phyloP scores from a whole-genome alignment of 2,329 filamentous ascomycete genomes.

The Pseudocercospora fijiensis region DNA sequence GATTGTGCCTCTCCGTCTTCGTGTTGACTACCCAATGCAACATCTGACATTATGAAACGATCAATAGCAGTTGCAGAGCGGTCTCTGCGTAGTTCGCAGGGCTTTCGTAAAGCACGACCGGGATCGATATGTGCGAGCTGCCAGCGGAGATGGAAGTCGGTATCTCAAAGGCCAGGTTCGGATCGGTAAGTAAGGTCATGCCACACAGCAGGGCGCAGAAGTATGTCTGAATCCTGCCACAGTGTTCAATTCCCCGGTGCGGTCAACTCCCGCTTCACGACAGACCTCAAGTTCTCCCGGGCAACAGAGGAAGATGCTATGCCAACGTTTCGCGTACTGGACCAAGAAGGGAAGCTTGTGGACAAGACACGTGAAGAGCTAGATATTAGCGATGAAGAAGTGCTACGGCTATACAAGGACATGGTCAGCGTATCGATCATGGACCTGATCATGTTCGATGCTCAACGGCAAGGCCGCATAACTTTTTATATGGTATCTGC shows the following conservation, averaged over 20 bases:
- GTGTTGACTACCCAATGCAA: background rate
- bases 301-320: constrained; percentile 73
- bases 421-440: constrained; percentile 75
- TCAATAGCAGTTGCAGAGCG: constrained; percentile 14
- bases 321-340: constrained; percentile 86
- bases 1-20: background rate
- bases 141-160: constrained; percentile 52
- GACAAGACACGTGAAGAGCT: constrained; percentile 67
- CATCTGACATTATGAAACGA: constrained; percentile 16
- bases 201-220: background rate
- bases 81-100: background rate
- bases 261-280: constrained; percentile 88
- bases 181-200: constrained; percentile 57
- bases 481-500: constrained; percentile 97
- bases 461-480: constrained; percentile 87
- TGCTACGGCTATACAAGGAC: constrained; percentile 60
- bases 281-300: constrained; percentile 71
- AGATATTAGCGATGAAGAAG: constrained; percentile 64
- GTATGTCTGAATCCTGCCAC: background rate
- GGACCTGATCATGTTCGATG: constrained; percentile 98
- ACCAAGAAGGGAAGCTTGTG: constrained; percentile 81
- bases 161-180: constrained; percentile 59
- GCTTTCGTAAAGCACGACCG: constrained; percentile 9
- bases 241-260: constrained; percentile 81
- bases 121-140: constrained; percentile 17